Percentiles rank a stretch among this genome's conserved stretches.
Conservation (phyloP, 2,329 filamentous ascomycete species). For the Penicillium sp. region DNA sequence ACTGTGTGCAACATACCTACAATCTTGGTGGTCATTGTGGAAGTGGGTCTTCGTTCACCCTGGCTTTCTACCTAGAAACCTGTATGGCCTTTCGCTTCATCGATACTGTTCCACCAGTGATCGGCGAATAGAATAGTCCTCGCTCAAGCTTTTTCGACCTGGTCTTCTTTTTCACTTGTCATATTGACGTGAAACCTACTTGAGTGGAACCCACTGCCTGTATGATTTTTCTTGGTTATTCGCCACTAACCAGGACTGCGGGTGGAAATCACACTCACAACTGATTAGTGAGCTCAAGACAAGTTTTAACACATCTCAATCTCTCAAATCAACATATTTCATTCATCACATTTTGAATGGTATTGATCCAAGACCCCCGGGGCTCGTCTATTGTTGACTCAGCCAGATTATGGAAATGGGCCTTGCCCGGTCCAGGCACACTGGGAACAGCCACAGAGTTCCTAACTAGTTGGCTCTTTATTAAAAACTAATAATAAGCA, state of each 20-base stretch:
- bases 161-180: neutral
- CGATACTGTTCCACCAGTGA: neutral
- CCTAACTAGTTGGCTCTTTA: too few species aligned
- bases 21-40: too few species aligned
- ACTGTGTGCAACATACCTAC: neutral
- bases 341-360: neutral
- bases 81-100: too few species aligned
- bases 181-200: conserved; percentile 11
- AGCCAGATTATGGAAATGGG: neutral
- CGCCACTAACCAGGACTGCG: neutral
- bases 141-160: neutral
- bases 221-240: neutral
- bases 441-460: neutral
- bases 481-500: too few species aligned
- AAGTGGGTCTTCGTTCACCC: too few species aligned
- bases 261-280: neutral
- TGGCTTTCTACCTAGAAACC: too few species aligned
- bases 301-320: neutral
- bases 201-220: conserved; percentile 6
- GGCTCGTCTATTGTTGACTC: neutral
- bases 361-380: neutral
- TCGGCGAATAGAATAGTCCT: neutral
- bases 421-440: neutral
- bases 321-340: too few species aligned
- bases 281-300: neutral